Evolutionary conservation across 164 flowering plant genomes (phyloP).

Genomic region (Hamamelis virginiana): DNA sequence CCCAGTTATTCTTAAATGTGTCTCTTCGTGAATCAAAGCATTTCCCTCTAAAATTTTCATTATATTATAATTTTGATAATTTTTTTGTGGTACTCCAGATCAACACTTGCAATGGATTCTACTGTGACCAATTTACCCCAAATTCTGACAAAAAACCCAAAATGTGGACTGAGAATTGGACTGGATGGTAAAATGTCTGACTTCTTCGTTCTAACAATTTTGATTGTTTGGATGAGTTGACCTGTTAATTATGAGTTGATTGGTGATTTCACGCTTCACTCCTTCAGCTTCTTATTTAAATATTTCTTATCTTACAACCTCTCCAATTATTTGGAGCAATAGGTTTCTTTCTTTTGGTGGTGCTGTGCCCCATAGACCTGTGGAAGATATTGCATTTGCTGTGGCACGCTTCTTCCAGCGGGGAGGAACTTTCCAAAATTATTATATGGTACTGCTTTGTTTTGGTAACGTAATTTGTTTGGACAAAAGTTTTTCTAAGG

Average conservation of each 20-base stretch:
- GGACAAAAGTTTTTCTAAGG: not conserved
- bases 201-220: not conserved
- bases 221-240: not conserved
- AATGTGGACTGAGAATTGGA: slow-evolving; percentile 99
- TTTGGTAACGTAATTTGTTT: slow-evolving; percentile 1
- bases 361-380: slow-evolving; percentile 78
- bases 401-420: slow-evolving; percentile 89
- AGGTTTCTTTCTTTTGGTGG: slow-evolving; percentile 92
- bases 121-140: slow-evolving; percentile 87
- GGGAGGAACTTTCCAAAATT: slow-evolving; percentile 94
- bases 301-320: not conserved
- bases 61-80: not conserved
- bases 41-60: no score
- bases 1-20: not conserved
- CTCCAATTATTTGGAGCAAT: slow-evolving; percentile 1
- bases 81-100: slow-evolving; percentile 60
- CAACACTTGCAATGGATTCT: slow-evolving; percentile 97
- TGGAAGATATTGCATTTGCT: slow-evolving; percentile 91
- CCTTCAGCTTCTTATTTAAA: not conserved
- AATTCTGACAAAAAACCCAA: slow-evolving; percentile 79
- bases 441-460: slow-evolving; percentile 73
- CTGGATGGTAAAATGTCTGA: slow-evolving; percentile 70
- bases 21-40: no score
- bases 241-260: not conserved
- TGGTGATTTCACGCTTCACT: not conserved